phyloP scores from a whole-genome alignment of 257 asterid species.

The Petunia axillaris region DNA sequence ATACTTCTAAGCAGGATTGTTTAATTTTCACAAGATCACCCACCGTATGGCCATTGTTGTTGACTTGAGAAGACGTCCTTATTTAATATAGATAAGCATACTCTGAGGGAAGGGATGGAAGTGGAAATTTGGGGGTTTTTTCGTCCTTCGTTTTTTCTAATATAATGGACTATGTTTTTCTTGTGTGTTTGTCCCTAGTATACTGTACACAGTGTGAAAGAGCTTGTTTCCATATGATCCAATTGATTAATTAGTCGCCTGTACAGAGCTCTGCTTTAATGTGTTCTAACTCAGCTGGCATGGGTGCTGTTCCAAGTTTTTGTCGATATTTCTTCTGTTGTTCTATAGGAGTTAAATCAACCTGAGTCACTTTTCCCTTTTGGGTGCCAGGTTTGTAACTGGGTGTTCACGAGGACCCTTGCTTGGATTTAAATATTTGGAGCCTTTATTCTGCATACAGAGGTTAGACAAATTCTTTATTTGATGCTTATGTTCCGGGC shows the following conservation, averaged over 20 bases:
- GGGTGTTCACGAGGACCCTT: slow-evolving; percentile 99
- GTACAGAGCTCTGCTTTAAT: not conserved
- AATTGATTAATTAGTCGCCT: not conserved
- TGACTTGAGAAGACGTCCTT: not conserved
- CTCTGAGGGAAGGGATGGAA: not conserved
- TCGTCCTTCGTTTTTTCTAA: not conserved
- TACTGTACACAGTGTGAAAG: not conserved
- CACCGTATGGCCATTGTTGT: slow-evolving; percentile 12
- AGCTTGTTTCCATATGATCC: not conserved
- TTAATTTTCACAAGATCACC: not conserved
- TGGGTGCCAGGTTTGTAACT: slow-evolving; percentile 73
- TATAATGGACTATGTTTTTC: not conserved
- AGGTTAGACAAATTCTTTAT: slow-evolving; percentile 46
- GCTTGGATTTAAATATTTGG: slow-evolving; percentile 91
- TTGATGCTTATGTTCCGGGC: not conserved
- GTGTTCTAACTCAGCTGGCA: slow-evolving; percentile 1
- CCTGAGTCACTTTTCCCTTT: slow-evolving; percentile 11
- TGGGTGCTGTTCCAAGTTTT: not conserved
- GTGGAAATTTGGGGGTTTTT: not conserved
- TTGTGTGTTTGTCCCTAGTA: not conserved
- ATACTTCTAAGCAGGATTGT: not conserved
- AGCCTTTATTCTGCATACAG: slow-evolving; percentile 92
- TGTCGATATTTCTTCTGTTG: not conserved
- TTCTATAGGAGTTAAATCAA: slow-evolving; percentile 17
- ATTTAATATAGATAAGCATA: not conserved